A percentile compares a stretch with the other conserved stretches of the same genome.
These are phyloP conservation scores for Gloeopeniophorella convolvens DNA, from an alignment of 768 basidiomycete genomes.

Conservation along the genomic window DNA sequence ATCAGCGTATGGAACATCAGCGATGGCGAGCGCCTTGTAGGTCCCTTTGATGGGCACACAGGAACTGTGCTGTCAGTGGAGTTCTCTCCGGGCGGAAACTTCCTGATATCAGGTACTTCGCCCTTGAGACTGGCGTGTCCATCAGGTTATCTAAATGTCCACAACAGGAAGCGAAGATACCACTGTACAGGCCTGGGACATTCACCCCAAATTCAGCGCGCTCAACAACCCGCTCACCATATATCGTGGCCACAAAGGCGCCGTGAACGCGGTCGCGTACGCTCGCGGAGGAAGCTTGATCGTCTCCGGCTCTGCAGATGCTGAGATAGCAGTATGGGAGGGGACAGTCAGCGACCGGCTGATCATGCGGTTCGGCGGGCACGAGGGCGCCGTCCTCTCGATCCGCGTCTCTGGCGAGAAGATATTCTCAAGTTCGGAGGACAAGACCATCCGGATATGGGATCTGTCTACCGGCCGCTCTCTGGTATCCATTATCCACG, in stretches of 20 bases:
- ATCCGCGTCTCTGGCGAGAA: background rate
- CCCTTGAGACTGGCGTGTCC: background rate
- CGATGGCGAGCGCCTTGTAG: too few relatives aligned
- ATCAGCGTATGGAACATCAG: too few relatives aligned
- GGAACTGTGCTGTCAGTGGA: constrained; percentile 39
- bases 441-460: constrained; percentile 13
- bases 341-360: background rate
- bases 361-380: background rate
- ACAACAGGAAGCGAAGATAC: background rate
- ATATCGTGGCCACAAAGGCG: constrained; percentile 22
- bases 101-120: background rate
- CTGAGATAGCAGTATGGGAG: constrained; percentile 9
- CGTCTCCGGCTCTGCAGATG: constrained; percentile 5
- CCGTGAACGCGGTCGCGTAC: constrained; percentile 7
- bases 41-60: constrained; percentile 43
- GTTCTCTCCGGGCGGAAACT: constrained; percentile 8
- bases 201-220: background rate
- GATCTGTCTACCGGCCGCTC: background rate
- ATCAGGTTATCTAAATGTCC: background rate
- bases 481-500: constrained; percentile 25
- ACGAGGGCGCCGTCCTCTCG: background rate
- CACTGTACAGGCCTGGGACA: constrained; percentile 4
- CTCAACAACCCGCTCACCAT: background rate
- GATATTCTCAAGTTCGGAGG: constrained; percentile 11
- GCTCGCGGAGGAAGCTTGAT: background rate